Evolutionary conservation across 345 rosid genomes (phyloP).

Genomic region (Eucalyptus virginea): DNA sequence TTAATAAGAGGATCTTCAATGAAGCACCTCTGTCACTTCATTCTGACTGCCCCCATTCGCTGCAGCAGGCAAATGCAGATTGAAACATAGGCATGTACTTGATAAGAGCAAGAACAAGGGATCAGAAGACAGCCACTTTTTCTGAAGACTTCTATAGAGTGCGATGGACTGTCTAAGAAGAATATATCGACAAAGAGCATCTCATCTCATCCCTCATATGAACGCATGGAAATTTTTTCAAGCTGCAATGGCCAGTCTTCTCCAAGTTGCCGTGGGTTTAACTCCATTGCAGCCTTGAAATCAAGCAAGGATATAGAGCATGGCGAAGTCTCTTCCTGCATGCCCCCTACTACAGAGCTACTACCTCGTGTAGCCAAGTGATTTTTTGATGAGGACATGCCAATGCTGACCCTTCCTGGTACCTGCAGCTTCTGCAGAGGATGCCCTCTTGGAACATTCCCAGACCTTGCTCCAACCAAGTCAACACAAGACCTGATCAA

Average conservation of each 20-base stretch:
- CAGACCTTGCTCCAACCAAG: neutral
- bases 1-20: neutral
- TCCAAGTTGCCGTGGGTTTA: neutral
- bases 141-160: neutral
- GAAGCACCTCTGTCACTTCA: neutral
- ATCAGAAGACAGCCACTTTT: neutral
- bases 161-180: neutral
- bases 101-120: neutral
- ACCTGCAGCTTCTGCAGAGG: constrained; percentile 41
- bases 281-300: constrained; percentile 15
- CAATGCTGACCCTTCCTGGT: constrained; percentile 35
- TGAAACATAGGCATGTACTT: neutral
- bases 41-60: neutral
- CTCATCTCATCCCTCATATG: neutral
- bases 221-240: neutral
- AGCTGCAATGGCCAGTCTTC: constrained; percentile 3
- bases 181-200: neutral
- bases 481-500: neutral
- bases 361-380: constrained; percentile 37
- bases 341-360: neutral
- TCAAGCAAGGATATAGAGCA: constrained; percentile 12
- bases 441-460: neutral
- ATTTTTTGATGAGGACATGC: constrained; percentile 40
- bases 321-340: constrained; percentile 2
- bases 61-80: neutral